These are phyloP conservation scores for Alternaria sp. DNA, from an alignment of 2,329 filamentous ascomycete genomes.

Conservation along the genomic window DNA sequence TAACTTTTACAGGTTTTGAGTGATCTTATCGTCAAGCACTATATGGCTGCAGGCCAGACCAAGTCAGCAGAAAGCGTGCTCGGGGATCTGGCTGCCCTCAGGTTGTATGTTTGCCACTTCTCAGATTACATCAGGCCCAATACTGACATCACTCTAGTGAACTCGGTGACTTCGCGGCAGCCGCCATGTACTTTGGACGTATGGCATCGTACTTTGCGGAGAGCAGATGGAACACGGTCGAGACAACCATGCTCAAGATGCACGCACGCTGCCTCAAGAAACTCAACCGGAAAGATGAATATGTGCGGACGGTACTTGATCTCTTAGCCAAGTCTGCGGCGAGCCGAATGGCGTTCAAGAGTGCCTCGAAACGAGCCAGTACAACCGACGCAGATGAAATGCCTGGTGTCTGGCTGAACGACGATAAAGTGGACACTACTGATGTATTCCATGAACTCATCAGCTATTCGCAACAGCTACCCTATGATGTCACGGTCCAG, in stretches of 20 bases:
- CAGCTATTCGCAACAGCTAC: slow-evolving; percentile 55
- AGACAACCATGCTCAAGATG: slow-evolving; percentile 83
- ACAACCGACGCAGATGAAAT: slow-evolving; percentile 5
- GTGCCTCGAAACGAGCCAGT: slow-evolving; percentile 24
- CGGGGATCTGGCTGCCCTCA: slow-evolving; percentile 84
- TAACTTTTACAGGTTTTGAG: slow-evolving; percentile 75
- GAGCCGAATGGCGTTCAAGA: slow-evolving; percentile 36
- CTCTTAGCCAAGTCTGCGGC: slow-evolving; percentile 70
- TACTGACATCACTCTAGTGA: slow-evolving; percentile 49
- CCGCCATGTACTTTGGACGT: slow-evolving; percentile 77
- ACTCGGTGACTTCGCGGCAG: slow-evolving; percentile 73
- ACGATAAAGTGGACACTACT: slow-evolving; percentile 47
- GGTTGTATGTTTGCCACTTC: slow-evolving; percentile 58
- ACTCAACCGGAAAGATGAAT: slow-evolving; percentile 77
- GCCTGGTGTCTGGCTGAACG: slow-evolving; percentile 44
- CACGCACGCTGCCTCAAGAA: slow-evolving; percentile 83
- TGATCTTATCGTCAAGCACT: slow-evolving; percentile 82
- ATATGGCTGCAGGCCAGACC: slow-evolving; percentile 76
- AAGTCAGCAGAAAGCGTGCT: slow-evolving; percentile 79
- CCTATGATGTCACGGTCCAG: slow-evolving; percentile 70
- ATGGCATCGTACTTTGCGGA: slow-evolving; percentile 76
- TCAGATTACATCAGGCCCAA: not conserved
- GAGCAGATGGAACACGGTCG: slow-evolving; percentile 77
- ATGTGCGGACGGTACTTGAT: slow-evolving; percentile 75
- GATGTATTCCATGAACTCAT: slow-evolving; percentile 54